phyloP scores from a whole-genome alignment of 305 asterid species.

The Fraxinus latifolia region DNA sequence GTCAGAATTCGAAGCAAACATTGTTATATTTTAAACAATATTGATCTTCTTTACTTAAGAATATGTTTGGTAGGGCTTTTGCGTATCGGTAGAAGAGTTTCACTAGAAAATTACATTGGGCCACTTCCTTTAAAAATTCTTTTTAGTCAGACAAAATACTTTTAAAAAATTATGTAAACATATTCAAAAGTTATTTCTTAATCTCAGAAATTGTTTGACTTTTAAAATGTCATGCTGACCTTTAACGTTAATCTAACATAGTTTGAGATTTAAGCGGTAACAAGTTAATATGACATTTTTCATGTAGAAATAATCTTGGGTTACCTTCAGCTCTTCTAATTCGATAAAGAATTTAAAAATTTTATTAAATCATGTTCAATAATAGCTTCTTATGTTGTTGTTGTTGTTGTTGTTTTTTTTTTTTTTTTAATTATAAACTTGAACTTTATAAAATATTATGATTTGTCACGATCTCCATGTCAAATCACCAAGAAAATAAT shows the following conservation, averaged over 20 bases:
- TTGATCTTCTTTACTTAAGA: neutral
- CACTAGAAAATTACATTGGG: neutral
- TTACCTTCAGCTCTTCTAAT: neutral
- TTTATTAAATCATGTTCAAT: neutral
- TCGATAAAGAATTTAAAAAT: neutral
- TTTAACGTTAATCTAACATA: neutral
- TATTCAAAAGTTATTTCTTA: no score
- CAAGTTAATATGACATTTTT: neutral
- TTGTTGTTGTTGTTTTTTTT: no score
- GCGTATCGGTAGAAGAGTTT: neutral
- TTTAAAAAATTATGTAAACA: neutral
- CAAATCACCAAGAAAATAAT: neutral
- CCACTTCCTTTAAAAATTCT: neutral
- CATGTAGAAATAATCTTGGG: neutral
- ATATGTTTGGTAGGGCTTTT: neutral
- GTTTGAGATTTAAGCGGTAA: neutral
- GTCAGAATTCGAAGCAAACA: neutral
- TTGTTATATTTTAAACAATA: neutral
- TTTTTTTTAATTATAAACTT: no score
- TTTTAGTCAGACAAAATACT: neutral
- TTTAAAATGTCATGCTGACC: neutral
- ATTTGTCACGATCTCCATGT: neutral
- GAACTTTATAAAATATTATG: neutral
- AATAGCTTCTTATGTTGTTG: neutral
- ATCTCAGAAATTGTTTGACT: neutral